Conservation (phyloP, 2,329 filamentous ascomycete species). For the Epichloe scottii region DNA sequence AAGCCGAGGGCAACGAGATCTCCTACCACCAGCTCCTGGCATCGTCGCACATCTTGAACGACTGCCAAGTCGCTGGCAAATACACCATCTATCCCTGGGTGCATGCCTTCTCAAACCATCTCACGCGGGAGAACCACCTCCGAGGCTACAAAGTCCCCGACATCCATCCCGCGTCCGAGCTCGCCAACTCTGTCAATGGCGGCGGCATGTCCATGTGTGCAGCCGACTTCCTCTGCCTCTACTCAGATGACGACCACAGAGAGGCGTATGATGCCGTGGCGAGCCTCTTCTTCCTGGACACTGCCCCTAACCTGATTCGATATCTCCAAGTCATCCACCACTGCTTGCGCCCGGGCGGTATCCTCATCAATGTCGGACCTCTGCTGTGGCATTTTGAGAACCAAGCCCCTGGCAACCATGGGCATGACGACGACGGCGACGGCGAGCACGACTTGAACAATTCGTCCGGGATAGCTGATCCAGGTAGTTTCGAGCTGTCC, state of each 20-base stretch:
- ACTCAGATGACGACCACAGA: conserved; percentile 50
- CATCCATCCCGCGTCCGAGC: conserved; percentile 51
- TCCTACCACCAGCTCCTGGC: conserved; percentile 94
- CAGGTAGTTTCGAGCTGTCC: conserved; percentile 79
- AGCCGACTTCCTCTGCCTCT: conserved; percentile 84
- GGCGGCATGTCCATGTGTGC: conserved; percentile 86
- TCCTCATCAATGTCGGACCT: conserved; percentile 84
- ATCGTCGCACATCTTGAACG: conserved; percentile 64
- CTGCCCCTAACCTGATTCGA: conserved; percentile 80
- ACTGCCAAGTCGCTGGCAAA: conserved; percentile 43
- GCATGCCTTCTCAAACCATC: conserved; percentile 78
- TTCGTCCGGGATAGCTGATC: conserved; percentile 66
- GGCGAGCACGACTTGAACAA: conserved; percentile 35
- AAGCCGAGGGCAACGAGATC: conserved; percentile 83
- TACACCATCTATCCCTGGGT: conserved; percentile 78
- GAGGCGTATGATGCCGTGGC: conserved; percentile 68
- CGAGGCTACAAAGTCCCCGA: conserved; percentile 66
- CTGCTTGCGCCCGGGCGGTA: conserved; percentile 63
- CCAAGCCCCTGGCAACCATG: conserved; percentile 46
- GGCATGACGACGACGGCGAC: conserved; percentile 37
- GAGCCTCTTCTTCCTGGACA: conserved; percentile 94
- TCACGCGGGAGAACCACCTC: conserved; percentile 61
- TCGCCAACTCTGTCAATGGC: conserved; percentile 25
- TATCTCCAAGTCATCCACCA: conserved; percentile 76
- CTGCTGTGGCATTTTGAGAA: conserved; percentile 94